Conservation (phyloP, 805 yeast genomes). For the Saccharomycopsis schoenii region DNA sequence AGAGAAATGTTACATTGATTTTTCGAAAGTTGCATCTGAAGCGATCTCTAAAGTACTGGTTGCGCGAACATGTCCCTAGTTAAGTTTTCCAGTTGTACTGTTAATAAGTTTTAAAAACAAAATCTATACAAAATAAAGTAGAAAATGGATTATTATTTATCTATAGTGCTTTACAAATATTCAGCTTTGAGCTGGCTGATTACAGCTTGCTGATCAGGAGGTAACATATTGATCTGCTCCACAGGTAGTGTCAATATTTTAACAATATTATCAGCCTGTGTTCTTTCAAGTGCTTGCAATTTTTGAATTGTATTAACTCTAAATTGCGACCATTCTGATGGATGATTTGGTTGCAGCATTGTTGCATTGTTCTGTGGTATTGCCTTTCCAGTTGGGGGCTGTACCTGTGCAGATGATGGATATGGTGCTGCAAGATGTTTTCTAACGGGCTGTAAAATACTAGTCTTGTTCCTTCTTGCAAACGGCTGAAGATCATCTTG, state of each 20-base stretch:
- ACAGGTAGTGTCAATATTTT: constrained; percentile 9
- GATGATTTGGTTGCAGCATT: constrained; percentile 1
- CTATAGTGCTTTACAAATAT: constrained; percentile 7
- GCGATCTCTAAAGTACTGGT: neutral
- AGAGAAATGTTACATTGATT: too few relatives aligned
- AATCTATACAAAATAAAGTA: neutral
- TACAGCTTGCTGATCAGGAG: constrained; percentile 12
- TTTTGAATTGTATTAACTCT: constrained; percentile 5
- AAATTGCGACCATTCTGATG: constrained; percentile 12
- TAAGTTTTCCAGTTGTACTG: neutral
- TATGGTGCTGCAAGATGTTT: constrained; percentile 31
- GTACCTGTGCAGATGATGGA: constrained; percentile 16
- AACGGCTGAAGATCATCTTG: constrained; percentile 1
- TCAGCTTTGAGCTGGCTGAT: constrained; percentile 9
- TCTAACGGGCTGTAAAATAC: neutral
- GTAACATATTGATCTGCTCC: constrained; percentile 7
- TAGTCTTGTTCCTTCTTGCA: neutral
- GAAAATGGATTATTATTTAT: neutral
- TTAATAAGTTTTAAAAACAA: neutral
- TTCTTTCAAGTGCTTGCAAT: constrained; percentile 7
- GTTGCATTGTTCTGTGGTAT: neutral
- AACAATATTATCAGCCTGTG: constrained; percentile 14
- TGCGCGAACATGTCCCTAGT: neutral
- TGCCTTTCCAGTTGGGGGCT: neutral
- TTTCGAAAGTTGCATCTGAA: neutral